These are phyloP conservation scores for Dentipellis sp. DNA, from an alignment of 768 basidiomycete genomes.

Conservation along the genomic window DNA sequence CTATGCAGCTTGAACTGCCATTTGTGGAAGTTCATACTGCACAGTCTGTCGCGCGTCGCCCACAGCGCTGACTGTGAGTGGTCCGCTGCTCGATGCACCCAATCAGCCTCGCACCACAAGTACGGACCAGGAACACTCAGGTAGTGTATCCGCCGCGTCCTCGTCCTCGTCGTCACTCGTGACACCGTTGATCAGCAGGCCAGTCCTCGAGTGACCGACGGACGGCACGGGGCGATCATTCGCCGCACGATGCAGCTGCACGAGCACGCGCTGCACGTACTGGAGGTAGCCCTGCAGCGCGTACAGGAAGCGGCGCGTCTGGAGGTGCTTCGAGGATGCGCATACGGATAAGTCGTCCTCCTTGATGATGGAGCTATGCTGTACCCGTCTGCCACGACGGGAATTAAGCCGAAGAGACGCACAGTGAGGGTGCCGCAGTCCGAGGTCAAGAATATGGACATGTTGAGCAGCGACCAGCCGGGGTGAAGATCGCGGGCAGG, in stretches of 20 bases:
- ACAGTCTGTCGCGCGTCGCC: too few relatives aligned
- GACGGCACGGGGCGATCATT: constrained; percentile 80
- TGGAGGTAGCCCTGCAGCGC: constrained; percentile 74
- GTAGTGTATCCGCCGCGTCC: constrained; percentile 44
- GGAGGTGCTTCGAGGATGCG: constrained; percentile 90
- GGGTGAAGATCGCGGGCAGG: constrained; percentile 76
- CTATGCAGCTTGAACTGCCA: too few relatives aligned
- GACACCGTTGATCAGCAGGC: constrained; percentile 46
- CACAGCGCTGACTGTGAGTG: too few relatives aligned
- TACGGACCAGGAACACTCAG: constrained; percentile 32
- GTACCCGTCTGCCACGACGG: constrained; percentile 92
- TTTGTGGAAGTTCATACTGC: too few relatives aligned
- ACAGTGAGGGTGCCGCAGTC: constrained; percentile 96
- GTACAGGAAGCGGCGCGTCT: constrained; percentile 84
- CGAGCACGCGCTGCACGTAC: constrained; percentile 74
- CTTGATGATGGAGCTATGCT: constrained; percentile 99
- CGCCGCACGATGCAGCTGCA: constrained; percentile 72
- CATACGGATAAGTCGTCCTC: constrained; percentile 78
- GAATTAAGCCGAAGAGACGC: constrained; percentile 88
- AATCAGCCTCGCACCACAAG: neutral
- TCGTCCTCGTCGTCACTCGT: constrained; percentile 31
- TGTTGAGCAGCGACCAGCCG: constrained; percentile 73
- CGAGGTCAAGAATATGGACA: constrained; percentile 88
- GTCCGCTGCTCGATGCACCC: constrained; percentile 41
- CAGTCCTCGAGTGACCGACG: constrained; percentile 75